Evolutionary conservation across 2,329 filamentous ascomycete species (phyloP).

Genomic region (Diaporthe sp.): DNA sequence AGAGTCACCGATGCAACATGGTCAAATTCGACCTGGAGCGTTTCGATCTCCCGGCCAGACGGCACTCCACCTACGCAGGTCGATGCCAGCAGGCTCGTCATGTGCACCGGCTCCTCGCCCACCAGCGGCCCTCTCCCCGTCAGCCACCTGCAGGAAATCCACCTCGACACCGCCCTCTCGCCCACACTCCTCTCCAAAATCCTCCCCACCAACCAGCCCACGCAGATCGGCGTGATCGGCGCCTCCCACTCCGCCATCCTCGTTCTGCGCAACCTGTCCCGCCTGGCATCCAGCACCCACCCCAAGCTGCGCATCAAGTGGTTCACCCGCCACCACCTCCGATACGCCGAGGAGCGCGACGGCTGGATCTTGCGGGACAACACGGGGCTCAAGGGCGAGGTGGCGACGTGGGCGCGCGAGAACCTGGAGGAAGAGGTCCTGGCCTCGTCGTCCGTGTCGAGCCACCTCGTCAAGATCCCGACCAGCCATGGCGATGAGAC

Average conservation of each 20-base stretch:
- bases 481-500: slow-evolving; percentile 54
- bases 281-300: slow-evolving; percentile 61
- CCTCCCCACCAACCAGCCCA: slow-evolving; percentile 40
- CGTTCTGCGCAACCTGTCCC: slow-evolving; percentile 69
- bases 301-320: slow-evolving; percentile 66
- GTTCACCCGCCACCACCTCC: slow-evolving; percentile 70
- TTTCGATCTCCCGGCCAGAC: slow-evolving; percentile 27
- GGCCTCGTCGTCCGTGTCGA: slow-evolving; percentile 54
- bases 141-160: slow-evolving; percentile 46
- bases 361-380: slow-evolving; percentile 74
- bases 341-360: slow-evolving; percentile 70
- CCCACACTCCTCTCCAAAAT: slow-evolving; percentile 57
- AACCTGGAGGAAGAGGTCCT: slow-evolving; percentile 66
- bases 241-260: slow-evolving; percentile 73
- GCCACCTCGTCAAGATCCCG: slow-evolving; percentile 58
- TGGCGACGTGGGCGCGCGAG: slow-evolving; percentile 67
- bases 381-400: slow-evolving; percentile 71
- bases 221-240: slow-evolving; percentile 67
- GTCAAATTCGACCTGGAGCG: slow-evolving; percentile 39
- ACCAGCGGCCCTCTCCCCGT: slow-evolving; percentile 55
- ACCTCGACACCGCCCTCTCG: slow-evolving; percentile 66
- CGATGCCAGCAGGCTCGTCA: slow-evolving; percentile 57
- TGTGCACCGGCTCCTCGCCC: slow-evolving; percentile 69
- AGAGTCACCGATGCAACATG: slow-evolving; percentile 49
- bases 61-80: slow-evolving; percentile 42